A percentile compares a stretch with the other conserved stretches of the same genome.
These are phyloP conservation scores for Neurospora sp. DNA, from an alignment of 495 filamentous ascomycete species.

Conservation along the genomic window DNA sequence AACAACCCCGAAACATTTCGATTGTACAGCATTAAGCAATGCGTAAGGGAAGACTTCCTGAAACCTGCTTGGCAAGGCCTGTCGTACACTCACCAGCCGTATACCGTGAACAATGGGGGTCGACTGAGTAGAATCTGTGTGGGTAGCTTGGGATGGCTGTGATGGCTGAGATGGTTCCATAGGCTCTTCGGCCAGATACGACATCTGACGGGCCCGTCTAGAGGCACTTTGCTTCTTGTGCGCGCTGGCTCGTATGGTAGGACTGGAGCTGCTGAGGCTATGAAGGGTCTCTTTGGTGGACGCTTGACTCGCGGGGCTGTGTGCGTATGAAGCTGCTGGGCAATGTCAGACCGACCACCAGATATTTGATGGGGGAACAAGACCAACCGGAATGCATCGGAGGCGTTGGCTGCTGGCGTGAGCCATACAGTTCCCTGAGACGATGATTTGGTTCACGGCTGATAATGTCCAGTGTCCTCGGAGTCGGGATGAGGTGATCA, in stretches of 20 bases:
- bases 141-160: neutral
- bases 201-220: neutral
- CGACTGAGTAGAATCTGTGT: conserved; percentile 1
- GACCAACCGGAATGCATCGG: neutral
- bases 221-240: neutral
- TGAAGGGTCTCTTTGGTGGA: neutral
- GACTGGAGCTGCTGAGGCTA: conserved; percentile 8
- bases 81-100: conserved; percentile 57
- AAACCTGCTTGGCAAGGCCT: conserved; percentile 66
- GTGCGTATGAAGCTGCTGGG: neutral
- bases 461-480: neutral
- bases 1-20: conserved; percentile 66
- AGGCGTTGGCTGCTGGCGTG: neutral
- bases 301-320: neutral
- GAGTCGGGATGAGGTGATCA: neutral
- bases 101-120: conserved; percentile 51
- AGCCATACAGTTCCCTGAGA: neutral
- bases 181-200: neutral
- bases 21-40: conserved; percentile 87
- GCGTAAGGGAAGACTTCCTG: conserved; percentile 69
- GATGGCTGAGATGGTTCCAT: neutral
- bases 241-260: conserved; percentile 3
- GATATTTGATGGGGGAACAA: neutral
- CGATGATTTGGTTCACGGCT: neutral
- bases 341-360: neutral